These are phyloP conservation scores for Phytopythium oedochilum DNA, from an alignment of 352 stramenopile species.

Conservation along the genomic window DNA sequence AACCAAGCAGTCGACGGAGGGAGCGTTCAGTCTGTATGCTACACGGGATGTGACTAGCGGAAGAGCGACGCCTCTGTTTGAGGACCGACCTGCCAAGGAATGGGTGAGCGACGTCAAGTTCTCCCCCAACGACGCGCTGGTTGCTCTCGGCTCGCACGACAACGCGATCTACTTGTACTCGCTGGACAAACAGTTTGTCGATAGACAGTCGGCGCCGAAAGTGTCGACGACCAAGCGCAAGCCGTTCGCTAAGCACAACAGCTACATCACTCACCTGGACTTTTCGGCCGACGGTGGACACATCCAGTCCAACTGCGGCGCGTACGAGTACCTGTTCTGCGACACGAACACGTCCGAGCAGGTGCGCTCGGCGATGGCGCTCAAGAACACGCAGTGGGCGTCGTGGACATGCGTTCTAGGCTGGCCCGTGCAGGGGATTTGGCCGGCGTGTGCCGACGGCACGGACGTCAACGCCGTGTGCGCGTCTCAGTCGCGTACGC, in stretches of 20 bases:
- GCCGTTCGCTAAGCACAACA: conserved; percentile 78
- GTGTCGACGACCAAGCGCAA: conserved; percentile 50
- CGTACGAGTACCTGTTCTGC: conserved; percentile 90
- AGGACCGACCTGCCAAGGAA: conserved; percentile 63
- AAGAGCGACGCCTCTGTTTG: conserved; percentile 22
- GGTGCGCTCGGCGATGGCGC: conserved; percentile 70
- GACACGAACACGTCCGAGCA: conserved; percentile 76
- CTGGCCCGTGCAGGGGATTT: conserved; percentile 92
- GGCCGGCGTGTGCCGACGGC: conserved; percentile 71
- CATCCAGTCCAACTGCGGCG: conserved; percentile 78
- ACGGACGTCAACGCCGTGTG: conserved; percentile 84
- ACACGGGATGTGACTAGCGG: conserved; percentile 3
- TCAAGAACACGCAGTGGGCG: conserved; percentile 82
- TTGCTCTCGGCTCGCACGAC: conserved; percentile 72
- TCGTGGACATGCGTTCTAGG: conserved; percentile 88
- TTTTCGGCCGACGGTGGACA: conserved; percentile 69
- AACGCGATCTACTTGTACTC: conserved; percentile 68
- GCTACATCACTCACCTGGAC: conserved; percentile 82
- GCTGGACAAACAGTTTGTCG: conserved; percentile 10
- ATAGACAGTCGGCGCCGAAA: not conserved
- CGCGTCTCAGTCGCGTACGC: conserved; percentile 53
- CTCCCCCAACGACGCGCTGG: conserved; percentile 34
- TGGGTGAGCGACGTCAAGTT: conserved; percentile 83
- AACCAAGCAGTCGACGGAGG: conserved; percentile 35
- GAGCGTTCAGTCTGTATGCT: conserved; percentile 36